Percentiles rank a stretch among this genome's conserved stretches.
phyloP scores from a whole-genome alignment of 257 asterid genomes.

The Dorcoceras hygrometricum region DNA sequence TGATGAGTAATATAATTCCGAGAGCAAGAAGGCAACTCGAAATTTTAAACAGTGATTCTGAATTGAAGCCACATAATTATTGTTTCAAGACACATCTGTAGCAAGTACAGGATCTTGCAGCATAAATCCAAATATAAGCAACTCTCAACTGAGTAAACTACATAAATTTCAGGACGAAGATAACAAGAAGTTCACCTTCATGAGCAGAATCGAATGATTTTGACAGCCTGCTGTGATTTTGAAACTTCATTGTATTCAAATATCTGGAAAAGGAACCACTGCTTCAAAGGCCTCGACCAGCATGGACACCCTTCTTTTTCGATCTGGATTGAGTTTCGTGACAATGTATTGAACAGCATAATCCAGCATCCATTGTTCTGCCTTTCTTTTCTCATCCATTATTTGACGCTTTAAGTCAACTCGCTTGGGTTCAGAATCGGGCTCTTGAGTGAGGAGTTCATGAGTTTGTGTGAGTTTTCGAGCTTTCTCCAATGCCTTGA shows the following conservation, averaged over 20 bases:
- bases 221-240: not conserved
- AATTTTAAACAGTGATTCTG: no score
- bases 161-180: not conserved
- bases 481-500: slow-evolving; percentile 71
- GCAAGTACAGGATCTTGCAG: no score
- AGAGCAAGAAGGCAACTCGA: no score
- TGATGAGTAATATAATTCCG: no score
- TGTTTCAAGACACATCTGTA: no score
- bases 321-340: slow-evolving; percentile 61
- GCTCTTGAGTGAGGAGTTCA: slow-evolving; percentile 23
- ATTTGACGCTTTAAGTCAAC: slow-evolving; percentile 62
- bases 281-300: slow-evolving; percentile 98
- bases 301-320: slow-evolving; percentile 81
- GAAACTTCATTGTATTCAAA: slow-evolving; percentile 20
- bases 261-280: slow-evolving; percentile 83
- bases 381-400: slow-evolving; percentile 72
- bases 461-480: slow-evolving; percentile 33
- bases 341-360: slow-evolving; percentile 83
- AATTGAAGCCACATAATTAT: no score
- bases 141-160: not conserved
- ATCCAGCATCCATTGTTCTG: slow-evolving; percentile 97
- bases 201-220: slow-evolving; percentile 9
- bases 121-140: not conserved
- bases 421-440: slow-evolving; percentile 42
- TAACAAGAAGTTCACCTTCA: slow-evolving; percentile 19